Base-by-base conservation (phyloP, 352 stramenopile species). In the Globisporangium solare region DNA sequence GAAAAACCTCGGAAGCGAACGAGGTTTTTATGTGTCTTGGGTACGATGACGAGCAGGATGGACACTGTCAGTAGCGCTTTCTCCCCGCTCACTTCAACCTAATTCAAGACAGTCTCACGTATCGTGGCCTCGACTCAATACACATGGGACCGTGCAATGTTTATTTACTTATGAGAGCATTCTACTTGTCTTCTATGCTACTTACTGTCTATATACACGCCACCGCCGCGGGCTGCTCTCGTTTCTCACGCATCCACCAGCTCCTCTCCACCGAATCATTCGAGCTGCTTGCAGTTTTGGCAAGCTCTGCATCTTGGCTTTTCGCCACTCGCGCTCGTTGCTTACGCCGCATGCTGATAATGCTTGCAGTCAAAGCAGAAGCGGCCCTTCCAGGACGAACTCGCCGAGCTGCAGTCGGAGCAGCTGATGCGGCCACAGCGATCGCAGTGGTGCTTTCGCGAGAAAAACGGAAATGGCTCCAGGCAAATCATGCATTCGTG, bases 281-380 rank as follows among this genome's bases (percentile, higher is more conserved):
- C 50, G 15, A 46, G 6, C 4, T 45, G n/a, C 50, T 48, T 24
- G 22, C 39, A 21, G 20, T 21, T n/a, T n/a, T 21, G 17, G 35
- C 18, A 35, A 12, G 13, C 31, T 56, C 40, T 35, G n/a, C n/a
- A n/a, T 14, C 40, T 60, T 27, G 27, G 27, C n/a, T n/a, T 15
- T 45, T 24, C 8, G 6, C 32, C 15, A 24, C 45, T 24, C 46
- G 41, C 10, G 8, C 32, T 42, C 31, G 14, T 12, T 54, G 7
- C 27, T 68, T 70, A 79, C 20, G 54, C 63, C 21, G 76, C 66
- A 55, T 86, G 76, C 39, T 83, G 70, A 59, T 86, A 88, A 63
- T 88, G 77, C 40, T 86, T 86, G 66, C 79, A 89, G 68, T 89
- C 76, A 27, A 89, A 89, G 63, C 79, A 89, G 49, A 84, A 88